These are phyloP conservation scores for Pochonia chlamydosporia DNA, from an alignment of 2,329 filamentous ascomycete genomes.

Conservation along the genomic window DNA sequence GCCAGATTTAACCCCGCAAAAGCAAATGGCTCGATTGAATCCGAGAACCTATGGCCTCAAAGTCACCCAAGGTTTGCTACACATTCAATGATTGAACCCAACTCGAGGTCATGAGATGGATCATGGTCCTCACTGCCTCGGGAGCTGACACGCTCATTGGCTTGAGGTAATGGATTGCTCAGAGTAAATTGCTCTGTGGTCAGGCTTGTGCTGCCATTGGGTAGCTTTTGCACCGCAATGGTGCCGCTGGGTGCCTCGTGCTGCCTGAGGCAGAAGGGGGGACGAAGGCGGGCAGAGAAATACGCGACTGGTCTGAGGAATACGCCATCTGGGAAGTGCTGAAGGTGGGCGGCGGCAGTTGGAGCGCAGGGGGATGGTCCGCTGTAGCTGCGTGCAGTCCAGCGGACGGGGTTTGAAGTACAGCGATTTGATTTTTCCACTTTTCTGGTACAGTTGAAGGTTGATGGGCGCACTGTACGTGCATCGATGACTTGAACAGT, in stretches of 20 bases:
- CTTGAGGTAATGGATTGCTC: slow-evolving; percentile 1
- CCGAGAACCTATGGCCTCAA: background rate
- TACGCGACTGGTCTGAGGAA: slow-evolving; percentile 20
- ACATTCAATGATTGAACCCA: background rate
- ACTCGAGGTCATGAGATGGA: slow-evolving; percentile 6
- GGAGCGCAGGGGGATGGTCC: no score
- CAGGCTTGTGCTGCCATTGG: slow-evolving; percentile 7
- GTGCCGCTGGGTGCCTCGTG: slow-evolving; percentile 16
- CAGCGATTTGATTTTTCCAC: no score
- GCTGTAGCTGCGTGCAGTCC: no score
- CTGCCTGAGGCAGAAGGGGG: slow-evolving; percentile 25
- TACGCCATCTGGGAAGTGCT: slow-evolving; percentile 14
- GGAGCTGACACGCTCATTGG: background rate
- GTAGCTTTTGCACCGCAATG: slow-evolving; percentile 6
- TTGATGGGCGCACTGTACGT: no score
- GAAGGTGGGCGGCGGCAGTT: no score
- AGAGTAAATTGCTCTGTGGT: background rate
- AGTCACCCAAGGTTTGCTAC: slow-evolving; percentile 1
- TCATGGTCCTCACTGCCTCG: slow-evolving; percentile 2
- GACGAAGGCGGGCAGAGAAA: slow-evolving; percentile 13
- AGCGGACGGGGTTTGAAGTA: no score
- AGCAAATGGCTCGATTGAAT: background rate
- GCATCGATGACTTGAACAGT: no score
- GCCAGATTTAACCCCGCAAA: no score
- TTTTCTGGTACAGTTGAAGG: no score